Conservation (phyloP, 768 basidiomycete genomes). For the Tylopilus felleus region DNA sequence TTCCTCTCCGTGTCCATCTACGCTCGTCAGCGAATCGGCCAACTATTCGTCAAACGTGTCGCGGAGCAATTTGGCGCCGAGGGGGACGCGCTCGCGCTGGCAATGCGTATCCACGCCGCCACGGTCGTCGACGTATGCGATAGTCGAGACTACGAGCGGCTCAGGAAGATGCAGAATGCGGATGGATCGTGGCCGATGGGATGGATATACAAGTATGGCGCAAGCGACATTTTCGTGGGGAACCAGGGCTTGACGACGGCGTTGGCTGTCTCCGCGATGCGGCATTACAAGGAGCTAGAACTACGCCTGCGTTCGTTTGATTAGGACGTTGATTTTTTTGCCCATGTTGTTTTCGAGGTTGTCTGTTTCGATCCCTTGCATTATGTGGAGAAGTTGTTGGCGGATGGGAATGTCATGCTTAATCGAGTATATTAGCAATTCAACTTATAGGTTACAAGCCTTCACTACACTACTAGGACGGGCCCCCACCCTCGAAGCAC, state of each 20-base stretch:
- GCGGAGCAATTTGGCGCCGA: slow-evolving; percentile 13
- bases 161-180: slow-evolving; percentile 13
- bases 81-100: slow-evolving; percentile 21
- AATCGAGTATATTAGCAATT: too few species aligned
- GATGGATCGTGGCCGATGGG: slow-evolving; percentile 24
- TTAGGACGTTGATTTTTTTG: neutral
- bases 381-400: too few species aligned
- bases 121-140: slow-evolving; percentile 9
- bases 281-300: slow-evolving; percentile 11
- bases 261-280: slow-evolving; percentile 17
- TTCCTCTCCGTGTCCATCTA: slow-evolving; percentile 17
- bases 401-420: too few species aligned
- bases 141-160: slow-evolving; percentile 15
- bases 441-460: too few species aligned
- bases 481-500: too few species aligned
- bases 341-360: too few species aligned
- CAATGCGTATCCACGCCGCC: slow-evolving; percentile 17
- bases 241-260: slow-evolving; percentile 23
- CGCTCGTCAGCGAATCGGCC: slow-evolving; percentile 12
- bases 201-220: slow-evolving; percentile 17
- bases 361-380: too few species aligned
- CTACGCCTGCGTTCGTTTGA: slow-evolving; percentile 11
- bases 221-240: slow-evolving; percentile 6
- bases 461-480: too few species aligned
- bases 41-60: slow-evolving; percentile 16